A percentile compares a stretch with the other conserved stretches of the same genome.
Evolutionary conservation across 1,284 basidiomycete species (phyloP).

Genomic region (Agaricales sp.): DNA sequence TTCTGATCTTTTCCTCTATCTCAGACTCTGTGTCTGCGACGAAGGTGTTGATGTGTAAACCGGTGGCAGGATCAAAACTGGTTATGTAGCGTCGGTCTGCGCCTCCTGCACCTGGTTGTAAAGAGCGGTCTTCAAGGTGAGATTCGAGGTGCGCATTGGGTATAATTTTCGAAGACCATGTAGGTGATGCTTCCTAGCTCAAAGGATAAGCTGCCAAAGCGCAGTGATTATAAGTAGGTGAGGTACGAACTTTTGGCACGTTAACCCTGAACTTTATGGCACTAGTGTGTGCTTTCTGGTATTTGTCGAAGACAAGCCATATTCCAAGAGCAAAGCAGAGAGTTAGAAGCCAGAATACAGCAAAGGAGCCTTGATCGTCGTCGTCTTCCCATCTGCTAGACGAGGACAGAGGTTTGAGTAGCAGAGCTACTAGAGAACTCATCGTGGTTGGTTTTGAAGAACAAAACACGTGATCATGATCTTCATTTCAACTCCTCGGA

Average conservation of each 20-base stretch:
- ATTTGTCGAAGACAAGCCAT: slow-evolving; percentile 64
- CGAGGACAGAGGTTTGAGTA: background rate
- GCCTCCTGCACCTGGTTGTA: slow-evolving; percentile 39
- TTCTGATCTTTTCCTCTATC: slow-evolving; percentile 61
- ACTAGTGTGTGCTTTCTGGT: slow-evolving; percentile 61
- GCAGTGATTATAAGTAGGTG: background rate
- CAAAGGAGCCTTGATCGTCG: background rate
- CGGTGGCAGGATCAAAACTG: slow-evolving; percentile 86
- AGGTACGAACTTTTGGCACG: slow-evolving; percentile 45
- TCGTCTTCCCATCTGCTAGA: background rate
- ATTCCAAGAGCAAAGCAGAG: slow-evolving; percentile 65
- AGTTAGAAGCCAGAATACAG: slow-evolving; percentile 42
- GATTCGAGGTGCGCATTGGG: slow-evolving; percentile 48
- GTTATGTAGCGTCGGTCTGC: slow-evolving; percentile 68
- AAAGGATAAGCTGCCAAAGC: background rate
- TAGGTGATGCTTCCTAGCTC: slow-evolving; percentile 40
- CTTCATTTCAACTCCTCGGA: no score
- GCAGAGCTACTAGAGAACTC: background rate
- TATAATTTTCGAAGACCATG: slow-evolving; percentile 46
- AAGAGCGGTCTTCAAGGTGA: slow-evolving; percentile 45
- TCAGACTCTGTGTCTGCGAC: slow-evolving; percentile 58
- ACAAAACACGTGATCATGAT: background rate
- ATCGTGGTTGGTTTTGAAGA: background rate
- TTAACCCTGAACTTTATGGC: slow-evolving; percentile 54
- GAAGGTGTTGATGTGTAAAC: slow-evolving; percentile 62